Base-by-base conservation (phyloP, 116 monocot genomes). In the Phalaenopsis hybrid region DNA sequence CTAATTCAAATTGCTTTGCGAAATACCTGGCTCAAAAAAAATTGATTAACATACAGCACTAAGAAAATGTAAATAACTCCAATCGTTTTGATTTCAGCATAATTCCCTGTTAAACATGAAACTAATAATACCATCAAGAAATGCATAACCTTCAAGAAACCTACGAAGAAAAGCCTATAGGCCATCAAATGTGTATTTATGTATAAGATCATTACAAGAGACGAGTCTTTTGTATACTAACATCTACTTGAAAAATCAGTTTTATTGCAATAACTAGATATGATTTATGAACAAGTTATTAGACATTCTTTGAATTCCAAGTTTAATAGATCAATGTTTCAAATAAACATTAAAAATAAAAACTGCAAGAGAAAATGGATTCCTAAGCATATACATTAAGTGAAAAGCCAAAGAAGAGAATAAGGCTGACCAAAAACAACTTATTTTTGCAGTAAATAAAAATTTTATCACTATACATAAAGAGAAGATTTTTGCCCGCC, bases 1-100 rank as follows among this genome's bases (percentile, higher is more conserved):
- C 99, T 82, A 99, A 86, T 75, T 94, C 90, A 91, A 99, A 99
- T 86, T 99, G 99, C 81, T 86, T 95, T 81, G 88, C 87, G 78
- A 99, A 99, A 80, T 99, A 99, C 91, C 99, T 99, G 83, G 79
- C n/a, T 79, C 21, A 59, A 33, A 48, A 65, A 79, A 6, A 31
- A 31, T 0, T 31, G 55, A 69, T 20, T 76, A 41, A 18, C 34
- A 59, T 50, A 12, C 77, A 77, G 7, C 23, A 23, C 1, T 77
- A 31, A 25, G 45, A 75, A 8, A 15, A 75, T 5, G 34, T 31
- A 72, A 70, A 70, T 6, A 65, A 13, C 8, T 23, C 8, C 65
- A 65, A 65, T 65, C 25, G 8, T 2, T 23, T 21, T 23, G 52
- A 52, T 52, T 65, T n/a, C 65, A 65, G 23, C n/a, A 65, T 65